Evolutionary conservation across 306 rosid genomes (phyloP), one percentile per base, ranked within the genome.

Genomic region (Pterocarpus santalinus): DNA sequence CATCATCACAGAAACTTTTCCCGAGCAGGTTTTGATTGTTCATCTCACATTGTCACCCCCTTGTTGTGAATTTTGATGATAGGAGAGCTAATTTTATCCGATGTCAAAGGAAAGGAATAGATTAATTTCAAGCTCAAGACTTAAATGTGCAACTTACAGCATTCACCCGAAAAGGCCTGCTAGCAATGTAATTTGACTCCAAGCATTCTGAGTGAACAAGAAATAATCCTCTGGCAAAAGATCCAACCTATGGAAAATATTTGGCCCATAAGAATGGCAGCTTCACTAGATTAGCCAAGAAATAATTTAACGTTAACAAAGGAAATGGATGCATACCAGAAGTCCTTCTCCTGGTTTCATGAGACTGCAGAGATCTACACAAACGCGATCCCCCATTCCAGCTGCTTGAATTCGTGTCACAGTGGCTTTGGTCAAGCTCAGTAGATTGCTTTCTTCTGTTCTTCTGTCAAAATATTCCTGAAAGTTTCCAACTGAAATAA

Each of bases 351-450:
- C 95, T 0, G 95, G 97, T 75, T 82, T 91, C 97, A 93, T 88
- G 71, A 95, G 93, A 85, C 94, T 89, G 73, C 97, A 95, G 39
- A 95, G 97, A 82, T 95, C 99, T 1, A 95, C 97, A 78, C 97
- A 95, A 80, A 93, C 95, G 5, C 97, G 97, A 88, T 95, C 99
- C 33, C 99, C 97, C 97, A 95, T 93, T 77, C 99, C 97, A 78
- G 81, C 86, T 22, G 80, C 92, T 61, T 93, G 89, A 72, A 93
- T 89, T 41, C 66, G 67, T 76, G 93, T 89, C 75, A 95, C 89
- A 5, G 89, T 86, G 69, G 92, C 97, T 86, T 91, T 91, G 68
- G 88, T 81, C 97, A 95, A 86, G 87, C 83, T 89, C 87, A 93
- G 71, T 65, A 91, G 70, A 79, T 86, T 89, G 80, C 80, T 82